Evolutionary conservation across 1,139 yeast species (phyloP).

Genomic region (Pichia sp.): DNA sequence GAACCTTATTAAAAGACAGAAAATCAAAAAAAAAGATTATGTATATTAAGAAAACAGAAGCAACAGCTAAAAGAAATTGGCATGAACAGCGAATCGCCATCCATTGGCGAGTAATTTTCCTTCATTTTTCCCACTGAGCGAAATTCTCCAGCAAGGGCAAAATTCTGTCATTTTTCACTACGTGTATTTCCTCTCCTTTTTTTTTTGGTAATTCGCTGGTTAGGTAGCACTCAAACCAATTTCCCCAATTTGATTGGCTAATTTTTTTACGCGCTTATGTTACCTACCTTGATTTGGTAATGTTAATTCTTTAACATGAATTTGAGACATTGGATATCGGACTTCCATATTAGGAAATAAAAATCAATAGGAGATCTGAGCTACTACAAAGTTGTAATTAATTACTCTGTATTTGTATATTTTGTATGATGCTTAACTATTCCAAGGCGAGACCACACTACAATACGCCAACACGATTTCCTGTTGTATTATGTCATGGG

Average conservation of each 20-base stretch:
- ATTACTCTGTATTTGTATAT: too few relatives aligned
- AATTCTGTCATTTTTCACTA: neutral
- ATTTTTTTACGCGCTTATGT: too few relatives aligned
- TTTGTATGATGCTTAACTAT: too few relatives aligned
- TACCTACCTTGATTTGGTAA: too few relatives aligned
- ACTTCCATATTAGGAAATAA: too few relatives aligned
- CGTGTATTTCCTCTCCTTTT: neutral
- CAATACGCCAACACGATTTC: constrained; percentile 9
- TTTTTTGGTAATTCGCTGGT: neutral
- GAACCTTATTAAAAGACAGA: constrained; percentile 8
- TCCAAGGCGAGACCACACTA: too few relatives aligned
- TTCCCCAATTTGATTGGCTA: neutral
- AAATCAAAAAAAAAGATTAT: neutral
- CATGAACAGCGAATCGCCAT: neutral
- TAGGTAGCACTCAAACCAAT: neutral
- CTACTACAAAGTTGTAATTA: neutral
- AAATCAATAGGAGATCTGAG: too few relatives aligned
- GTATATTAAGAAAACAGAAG: neutral
- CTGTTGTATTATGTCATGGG: constrained; percentile 17
- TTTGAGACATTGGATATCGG: too few relatives aligned
- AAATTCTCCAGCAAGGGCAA: neutral
- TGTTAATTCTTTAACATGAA: too few relatives aligned
- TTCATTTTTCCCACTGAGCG: neutral
- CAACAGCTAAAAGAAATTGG: neutral
- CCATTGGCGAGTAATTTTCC: neutral